Base-by-base conservation (phyloP, 2,329 filamentous ascomycete species). In the Cercospora sojina region DNA sequence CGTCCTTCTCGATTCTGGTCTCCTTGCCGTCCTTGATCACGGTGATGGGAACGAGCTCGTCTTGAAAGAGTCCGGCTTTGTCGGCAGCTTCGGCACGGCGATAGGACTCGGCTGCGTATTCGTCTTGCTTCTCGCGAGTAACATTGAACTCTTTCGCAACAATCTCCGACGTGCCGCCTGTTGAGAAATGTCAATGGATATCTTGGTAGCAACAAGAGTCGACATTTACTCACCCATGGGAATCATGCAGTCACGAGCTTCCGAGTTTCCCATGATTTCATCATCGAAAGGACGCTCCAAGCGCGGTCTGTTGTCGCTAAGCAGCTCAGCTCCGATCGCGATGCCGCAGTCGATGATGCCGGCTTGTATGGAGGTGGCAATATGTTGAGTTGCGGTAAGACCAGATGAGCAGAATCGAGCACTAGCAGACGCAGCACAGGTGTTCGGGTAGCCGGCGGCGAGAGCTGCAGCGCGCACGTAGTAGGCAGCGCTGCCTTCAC, bases 281-380 rank as follows among this genome's bases (percentile, higher is more conserved):
- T 90, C 89, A 90, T 65, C 92, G 96, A 31, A 92, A 79, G 70
- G 91, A 86, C 0, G 87, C 88, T 0, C 92, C 92, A 64, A 96
- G 93, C 35, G 87, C 62, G 88, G 92, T 79, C 96, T 96, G 81
- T 96, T 96, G 70, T 90, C 83, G 69, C 91, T 96, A 91, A 97
- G 96, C 81, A 90, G 92, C 85, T 97, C 93, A 89, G 95, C 96
- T 47, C 93, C 93, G 1, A 91, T 92, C 9, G 89, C 93, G 67
- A 97, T 87, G 69, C 92, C 93, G 0, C 83, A 83, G 66, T 88
- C 85, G 63, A 94, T 90, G 71, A 86, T 85, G 2, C 90, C 92
- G 0, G 85, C 83, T n/a, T 87, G 85, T 72, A 97, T 94, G 69
- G 89, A 85, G 63, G 90, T 88, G 3, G 91, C 90, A 5, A 96